Evolutionary conservation across 805 yeast genomes (phyloP).

Genomic region (Candida arabinofermentans): DNA sequence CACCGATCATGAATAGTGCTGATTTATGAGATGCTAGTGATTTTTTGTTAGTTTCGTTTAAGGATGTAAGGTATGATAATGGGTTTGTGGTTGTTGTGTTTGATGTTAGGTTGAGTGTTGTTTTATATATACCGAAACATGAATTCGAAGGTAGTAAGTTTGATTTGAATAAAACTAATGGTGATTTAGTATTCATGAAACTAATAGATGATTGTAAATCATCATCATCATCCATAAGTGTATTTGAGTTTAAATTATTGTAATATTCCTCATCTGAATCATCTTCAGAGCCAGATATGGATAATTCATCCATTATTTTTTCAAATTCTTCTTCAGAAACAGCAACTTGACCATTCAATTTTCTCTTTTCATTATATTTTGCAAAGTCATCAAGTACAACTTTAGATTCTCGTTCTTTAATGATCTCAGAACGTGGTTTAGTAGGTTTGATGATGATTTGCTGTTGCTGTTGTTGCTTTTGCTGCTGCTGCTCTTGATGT

Average conservation of each 20-base stretch:
- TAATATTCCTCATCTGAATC: not conserved
- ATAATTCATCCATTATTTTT: conserved; percentile 43
- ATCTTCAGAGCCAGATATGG: conserved; percentile 53
- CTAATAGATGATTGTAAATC: conserved; percentile 37
- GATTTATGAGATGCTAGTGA: conserved; percentile 40
- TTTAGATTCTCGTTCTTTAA: too few species aligned
- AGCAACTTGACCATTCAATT: conserved; percentile 39
- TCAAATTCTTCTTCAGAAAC: conserved; percentile 59
- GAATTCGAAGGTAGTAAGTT: conserved; percentile 38
- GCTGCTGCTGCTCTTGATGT: too few species aligned
- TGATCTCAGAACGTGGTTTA: not conserved
- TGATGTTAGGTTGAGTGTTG: conserved; percentile 41
- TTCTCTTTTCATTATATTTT: conserved; percentile 51
- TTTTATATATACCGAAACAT: conserved; percentile 66
- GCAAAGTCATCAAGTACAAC: conserved; percentile 21
- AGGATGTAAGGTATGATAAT: conserved; percentile 35
- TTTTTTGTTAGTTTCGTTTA: conserved; percentile 15
- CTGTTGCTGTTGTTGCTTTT: too few species aligned
- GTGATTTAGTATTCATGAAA: conserved; percentile 65
- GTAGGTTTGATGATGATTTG: conserved; percentile 8
- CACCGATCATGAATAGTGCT: conserved; percentile 90
- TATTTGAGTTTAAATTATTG: too few species aligned
- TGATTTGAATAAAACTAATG: conserved; percentile 59
- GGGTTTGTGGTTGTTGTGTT: conserved; percentile 45
- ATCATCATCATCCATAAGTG: too few species aligned